phyloP scores from a whole-genome alignment of 441 rosid genomes.

The Capsella rubella region DNA sequence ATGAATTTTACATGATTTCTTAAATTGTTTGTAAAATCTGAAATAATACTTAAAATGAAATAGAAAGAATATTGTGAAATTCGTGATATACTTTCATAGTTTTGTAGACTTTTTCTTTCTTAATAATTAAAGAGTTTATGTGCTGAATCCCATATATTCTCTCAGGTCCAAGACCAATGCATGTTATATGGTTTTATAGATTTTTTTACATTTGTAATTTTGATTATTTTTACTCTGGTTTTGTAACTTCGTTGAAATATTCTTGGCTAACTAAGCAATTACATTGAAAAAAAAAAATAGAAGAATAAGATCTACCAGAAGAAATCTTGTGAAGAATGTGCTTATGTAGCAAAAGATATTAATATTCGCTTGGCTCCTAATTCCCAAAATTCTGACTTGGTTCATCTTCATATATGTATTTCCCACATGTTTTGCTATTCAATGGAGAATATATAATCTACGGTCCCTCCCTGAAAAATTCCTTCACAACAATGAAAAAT shows the following conservation, averaged over 20 bases:
- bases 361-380: slow-evolving; percentile 16
- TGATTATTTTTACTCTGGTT: not conserved
- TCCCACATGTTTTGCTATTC: slow-evolving; percentile 3
- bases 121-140: too few relatives aligned
- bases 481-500: not conserved
- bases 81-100: too few relatives aligned
- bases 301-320: slow-evolving; percentile 4
- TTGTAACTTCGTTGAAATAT: not conserved
- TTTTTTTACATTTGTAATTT: not conserved
- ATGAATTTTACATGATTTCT: too few relatives aligned
- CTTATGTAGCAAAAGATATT: not conserved
- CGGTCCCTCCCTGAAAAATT: slow-evolving; percentile 23
- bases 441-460: slow-evolving; percentile 18
- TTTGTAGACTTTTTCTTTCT: too few relatives aligned
- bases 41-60: too few relatives aligned
- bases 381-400: slow-evolving; percentile 37
- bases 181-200: too few relatives aligned
- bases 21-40: too few relatives aligned
- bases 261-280: not conserved
- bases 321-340: slow-evolving; percentile 22
- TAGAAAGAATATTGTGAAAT: too few relatives aligned
- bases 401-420: slow-evolving; percentile 35
- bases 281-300: not conserved
- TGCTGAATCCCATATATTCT: too few relatives aligned
- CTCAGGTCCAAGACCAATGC: too few relatives aligned